Evolutionary conservation across 805 yeast species (phyloP), one percentile per base, ranked within the genome.

Genomic region (Saccharomycopsis malanga): DNA sequence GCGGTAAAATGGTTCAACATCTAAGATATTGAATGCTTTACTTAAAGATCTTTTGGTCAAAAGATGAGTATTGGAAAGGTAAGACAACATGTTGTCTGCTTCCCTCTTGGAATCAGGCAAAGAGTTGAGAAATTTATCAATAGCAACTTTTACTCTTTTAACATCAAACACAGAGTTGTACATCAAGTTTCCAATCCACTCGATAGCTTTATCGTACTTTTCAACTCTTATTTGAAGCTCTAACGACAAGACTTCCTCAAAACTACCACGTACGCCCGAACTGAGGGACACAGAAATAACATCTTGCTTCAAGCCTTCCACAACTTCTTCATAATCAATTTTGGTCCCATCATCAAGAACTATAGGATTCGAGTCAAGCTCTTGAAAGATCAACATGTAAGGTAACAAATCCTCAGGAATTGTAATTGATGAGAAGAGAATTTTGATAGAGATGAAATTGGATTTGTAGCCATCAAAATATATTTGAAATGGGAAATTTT

Each of bases 391-490:
- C 18, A 80, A 78, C 53, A 86, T 69, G 49, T 83, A 81, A 2
- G 85, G 83, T 45, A 88, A 66, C 14, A 81, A 65, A 2, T 65
- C 58, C 22, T 72, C 66, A 43, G 74, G 81, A 20, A 78, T 68
- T 39, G 57, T 70, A 38, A 66, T 71, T 1, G 86, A 76, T 7
- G 81, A 75, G 58, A 85, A 61, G 32, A 81, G 61, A 34, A 87
- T 60, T 49, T 79, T 76, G 18, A 88, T 70, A 12, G 83, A 77
- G 30, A 86, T 76, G 60, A 91, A 93, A 57, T 84, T 81, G 1
- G 96, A 85, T 46, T 80, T 74, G 58, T 77, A 82, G 53, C 82
- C 77, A 62, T 93, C 97, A 56, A 84, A 73, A 59, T 87, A 93
- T 44, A 89, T 60, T 52, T 78, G 80, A 34, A 89, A 62, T 3